Conservation (phyloP, 1,284 basidiomycete genomes). For the Phellopilus nigrolimitatus region DNA sequence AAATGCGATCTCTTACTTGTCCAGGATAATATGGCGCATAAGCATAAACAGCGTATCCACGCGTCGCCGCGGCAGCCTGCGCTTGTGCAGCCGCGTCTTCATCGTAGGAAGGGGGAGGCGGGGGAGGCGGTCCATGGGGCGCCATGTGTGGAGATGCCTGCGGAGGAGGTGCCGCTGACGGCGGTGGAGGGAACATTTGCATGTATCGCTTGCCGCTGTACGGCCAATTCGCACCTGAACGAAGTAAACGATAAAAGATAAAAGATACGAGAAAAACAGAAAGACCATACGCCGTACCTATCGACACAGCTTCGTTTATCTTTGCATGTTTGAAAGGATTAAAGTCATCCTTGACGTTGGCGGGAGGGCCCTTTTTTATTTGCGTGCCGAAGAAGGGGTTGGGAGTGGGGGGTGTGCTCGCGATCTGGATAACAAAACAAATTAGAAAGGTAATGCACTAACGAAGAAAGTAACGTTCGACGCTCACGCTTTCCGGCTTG, state of each 20-base stretch:
- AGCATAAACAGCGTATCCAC: slow-evolving; percentile 58
- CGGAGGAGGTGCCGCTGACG: slow-evolving; percentile 40
- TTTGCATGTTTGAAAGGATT: slow-evolving; percentile 90
- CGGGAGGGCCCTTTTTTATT: slow-evolving; percentile 61
- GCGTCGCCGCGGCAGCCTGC: slow-evolving; percentile 35
- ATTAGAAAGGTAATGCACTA: neutral
- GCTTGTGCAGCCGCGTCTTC: slow-evolving; percentile 62
- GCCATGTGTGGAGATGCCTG: slow-evolving; percentile 63
- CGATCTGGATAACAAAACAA: slow-evolving; percentile 24
- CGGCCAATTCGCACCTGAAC: slow-evolving; percentile 73
- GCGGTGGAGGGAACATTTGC: slow-evolving; percentile 62
- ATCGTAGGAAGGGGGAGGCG: slow-evolving; percentile 69
- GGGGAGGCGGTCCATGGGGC: slow-evolving; percentile 59
- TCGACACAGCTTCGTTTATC: slow-evolving; percentile 62
- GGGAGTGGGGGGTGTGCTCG: slow-evolving; percentile 35
- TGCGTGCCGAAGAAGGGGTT: slow-evolving; percentile 89
- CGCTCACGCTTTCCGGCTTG: slow-evolving; percentile 46
- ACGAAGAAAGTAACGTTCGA: neutral
- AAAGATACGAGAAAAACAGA: slow-evolving; percentile 1
- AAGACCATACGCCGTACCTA: slow-evolving; percentile 42
- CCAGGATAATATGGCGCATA: slow-evolving; percentile 74
- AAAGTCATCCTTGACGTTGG: slow-evolving; percentile 90
- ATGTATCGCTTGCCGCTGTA: slow-evolving; percentile 85
- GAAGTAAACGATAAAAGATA: slow-evolving; percentile 3
- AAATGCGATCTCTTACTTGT: slow-evolving; percentile 39